Conservation (phyloP, 768 basidiomycete genomes). For the Kwoniella botswanensis region DNA sequence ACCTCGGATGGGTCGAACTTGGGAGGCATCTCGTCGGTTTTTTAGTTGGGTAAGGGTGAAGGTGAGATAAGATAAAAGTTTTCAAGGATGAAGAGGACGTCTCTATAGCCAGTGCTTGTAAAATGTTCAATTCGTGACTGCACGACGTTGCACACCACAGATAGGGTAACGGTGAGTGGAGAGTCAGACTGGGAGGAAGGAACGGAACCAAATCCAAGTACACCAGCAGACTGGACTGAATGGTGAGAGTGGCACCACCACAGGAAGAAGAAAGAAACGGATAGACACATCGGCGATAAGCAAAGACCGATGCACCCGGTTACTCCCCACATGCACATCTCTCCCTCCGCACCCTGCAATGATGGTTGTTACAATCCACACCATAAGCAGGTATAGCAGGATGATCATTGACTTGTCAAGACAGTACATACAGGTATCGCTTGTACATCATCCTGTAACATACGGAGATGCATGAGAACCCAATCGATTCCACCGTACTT, state of each 20-base stretch:
- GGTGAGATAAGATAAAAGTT: constrained; percentile 10
- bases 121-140: constrained; percentile 1
- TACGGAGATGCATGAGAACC: too few relatives aligned
- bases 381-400: too few relatives aligned
- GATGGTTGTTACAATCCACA: too few relatives aligned
- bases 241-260: too few relatives aligned
- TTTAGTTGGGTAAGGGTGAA: constrained; percentile 25
- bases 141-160: too few relatives aligned
- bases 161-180: background rate
- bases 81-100: constrained; percentile 9
- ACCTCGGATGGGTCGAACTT: constrained; percentile 88
- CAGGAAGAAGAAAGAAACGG: background rate
- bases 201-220: background rate
- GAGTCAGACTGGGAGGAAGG: too few relatives aligned
- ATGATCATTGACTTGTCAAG: too few relatives aligned
- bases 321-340: background rate
- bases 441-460: too few relatives aligned
- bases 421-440: too few relatives aligned
- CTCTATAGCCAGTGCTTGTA: background rate
- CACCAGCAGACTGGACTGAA: too few relatives aligned
- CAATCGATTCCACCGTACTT: too few relatives aligned
- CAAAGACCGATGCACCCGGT: background rate
- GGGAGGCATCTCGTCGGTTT: constrained; percentile 55
- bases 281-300: background rate
- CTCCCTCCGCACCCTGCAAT: background rate